Conservation (phyloP, 2,329 filamentous ascomycete genomes). For the Paecilomyces niveus region DNA sequence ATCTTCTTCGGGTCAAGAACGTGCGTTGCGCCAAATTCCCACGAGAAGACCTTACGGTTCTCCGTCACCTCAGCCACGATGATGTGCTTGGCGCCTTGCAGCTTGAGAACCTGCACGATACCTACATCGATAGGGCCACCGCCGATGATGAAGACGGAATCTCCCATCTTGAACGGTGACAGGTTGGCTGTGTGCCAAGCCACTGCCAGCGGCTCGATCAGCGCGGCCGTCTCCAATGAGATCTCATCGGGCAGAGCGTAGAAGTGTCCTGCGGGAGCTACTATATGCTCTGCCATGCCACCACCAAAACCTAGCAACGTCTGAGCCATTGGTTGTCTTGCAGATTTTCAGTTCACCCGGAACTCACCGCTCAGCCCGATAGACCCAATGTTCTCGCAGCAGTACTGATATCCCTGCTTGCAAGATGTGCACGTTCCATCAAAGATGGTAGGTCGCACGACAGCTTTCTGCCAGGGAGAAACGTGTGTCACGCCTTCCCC, state of each 20-base stretch:
- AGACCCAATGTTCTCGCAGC: slow-evolving; percentile 51
- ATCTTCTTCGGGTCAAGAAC: slow-evolving; percentile 45
- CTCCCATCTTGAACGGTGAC: slow-evolving; percentile 38
- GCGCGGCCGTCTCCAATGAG: slow-evolving; percentile 29
- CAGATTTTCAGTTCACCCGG: slow-evolving; percentile 45
- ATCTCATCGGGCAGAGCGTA: slow-evolving; percentile 17
- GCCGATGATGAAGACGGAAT: slow-evolving; percentile 50
- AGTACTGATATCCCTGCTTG: slow-evolving; percentile 46
- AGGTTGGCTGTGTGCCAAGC: slow-evolving; percentile 57
- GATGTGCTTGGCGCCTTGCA: slow-evolving; percentile 47
- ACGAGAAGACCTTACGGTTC: slow-evolving; percentile 45
- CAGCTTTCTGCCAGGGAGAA: slow-evolving; percentile 50
- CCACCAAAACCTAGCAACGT: slow-evolving; percentile 26
- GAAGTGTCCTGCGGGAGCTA: slow-evolving; percentile 18
- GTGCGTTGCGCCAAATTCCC: slow-evolving; percentile 49
- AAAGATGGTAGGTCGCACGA: slow-evolving; percentile 53
- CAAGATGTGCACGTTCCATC: slow-evolving; percentile 53
- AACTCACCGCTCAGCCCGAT: slow-evolving; percentile 39
- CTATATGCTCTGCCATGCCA: slow-evolving; percentile 19
- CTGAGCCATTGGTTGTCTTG: slow-evolving; percentile 47
- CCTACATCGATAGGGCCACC: slow-evolving; percentile 58
- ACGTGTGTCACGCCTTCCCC: slow-evolving; percentile 43
- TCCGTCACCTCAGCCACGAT: slow-evolving; percentile 52
- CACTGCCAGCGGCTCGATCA: slow-evolving; percentile 58
- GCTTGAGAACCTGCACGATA: slow-evolving; percentile 51